Percentiles rank a stretch among this genome's conserved stretches.
phyloP scores from a whole-genome alignment of 2,329 filamentous ascomycete species.

The Pestalotiopsis fici region DNA sequence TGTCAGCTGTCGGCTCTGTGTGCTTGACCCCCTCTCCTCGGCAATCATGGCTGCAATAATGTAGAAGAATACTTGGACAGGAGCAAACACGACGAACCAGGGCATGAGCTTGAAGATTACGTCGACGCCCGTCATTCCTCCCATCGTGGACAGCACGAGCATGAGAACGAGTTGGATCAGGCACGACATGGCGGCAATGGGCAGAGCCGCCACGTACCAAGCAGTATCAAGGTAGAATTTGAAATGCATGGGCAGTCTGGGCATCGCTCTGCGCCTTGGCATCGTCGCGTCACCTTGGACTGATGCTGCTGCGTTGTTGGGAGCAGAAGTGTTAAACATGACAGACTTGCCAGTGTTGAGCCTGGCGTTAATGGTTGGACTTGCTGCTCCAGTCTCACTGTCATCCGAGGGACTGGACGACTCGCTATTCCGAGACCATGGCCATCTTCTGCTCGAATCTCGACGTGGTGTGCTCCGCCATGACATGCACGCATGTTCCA shows the following conservation, averaged over 20 bases:
- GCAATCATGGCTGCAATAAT: constrained; percentile 24
- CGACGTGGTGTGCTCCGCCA: neutral
- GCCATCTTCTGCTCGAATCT: neutral
- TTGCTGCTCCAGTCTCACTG: neutral
- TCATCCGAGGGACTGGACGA: neutral
- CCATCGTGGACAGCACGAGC: neutral
- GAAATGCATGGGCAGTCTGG: neutral
- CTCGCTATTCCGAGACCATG: neutral
- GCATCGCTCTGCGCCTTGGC: neutral
- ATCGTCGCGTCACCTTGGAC: neutral
- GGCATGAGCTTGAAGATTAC: neutral
- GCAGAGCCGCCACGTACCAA: constrained; percentile 6
- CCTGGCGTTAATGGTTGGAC: neutral
- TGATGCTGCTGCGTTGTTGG: neutral
- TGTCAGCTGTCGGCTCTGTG: constrained; percentile 11
- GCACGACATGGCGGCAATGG: neutral
- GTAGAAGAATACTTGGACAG: constrained; percentile 21
- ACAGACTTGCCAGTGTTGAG: neutral
- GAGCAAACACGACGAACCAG: constrained; percentile 10
- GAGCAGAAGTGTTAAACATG: neutral
- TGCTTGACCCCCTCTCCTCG: constrained; percentile 19
- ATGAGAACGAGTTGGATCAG: constrained; percentile 15
- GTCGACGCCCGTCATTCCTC: neutral
- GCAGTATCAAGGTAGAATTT: constrained; percentile 8
- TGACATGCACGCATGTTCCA: neutral